Conservation (phyloP, 1,139 yeast genomes). For the Arxiozyma heterogenica region DNA sequence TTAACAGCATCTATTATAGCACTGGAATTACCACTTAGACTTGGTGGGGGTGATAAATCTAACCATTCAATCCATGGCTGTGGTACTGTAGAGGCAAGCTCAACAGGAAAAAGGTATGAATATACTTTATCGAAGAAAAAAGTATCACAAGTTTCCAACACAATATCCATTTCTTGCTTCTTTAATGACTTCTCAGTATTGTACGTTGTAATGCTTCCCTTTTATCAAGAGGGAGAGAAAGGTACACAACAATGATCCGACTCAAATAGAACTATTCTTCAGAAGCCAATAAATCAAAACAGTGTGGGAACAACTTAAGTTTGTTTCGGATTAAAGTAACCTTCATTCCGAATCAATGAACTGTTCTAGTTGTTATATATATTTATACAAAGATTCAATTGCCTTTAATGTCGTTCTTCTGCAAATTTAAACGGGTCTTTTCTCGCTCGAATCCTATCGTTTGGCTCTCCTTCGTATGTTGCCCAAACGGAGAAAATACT, state of each 20-base stretch:
- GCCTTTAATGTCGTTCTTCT: not conserved
- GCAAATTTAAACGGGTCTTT: not conserved
- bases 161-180: slow-evolving; percentile 67
- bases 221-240: not conserved
- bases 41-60: not conserved
- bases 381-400: not conserved
- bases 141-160: slow-evolving; percentile 69
- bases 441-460: not conserved
- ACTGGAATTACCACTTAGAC: not conserved
- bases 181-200: not conserved
- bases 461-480: not conserved
- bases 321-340: no score
- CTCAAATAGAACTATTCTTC: no score
- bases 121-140: slow-evolving; percentile 63
- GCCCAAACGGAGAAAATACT: not conserved
- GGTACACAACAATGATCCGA: not conserved
- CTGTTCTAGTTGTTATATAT: no score
- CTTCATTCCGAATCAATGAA: no score
- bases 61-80: slow-evolving; percentile 16
- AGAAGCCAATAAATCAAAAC: no score
- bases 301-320: no score
- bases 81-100: slow-evolving; percentile 35
- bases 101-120: slow-evolving; percentile 49
- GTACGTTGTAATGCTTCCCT: not conserved
- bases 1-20: not conserved